A percentile compares a stretch with the other conserved stretches of the same genome.
phyloP scores from a whole-genome alignment of 164 flowering plant genomes.

The Pachysandra terminalis region DNA sequence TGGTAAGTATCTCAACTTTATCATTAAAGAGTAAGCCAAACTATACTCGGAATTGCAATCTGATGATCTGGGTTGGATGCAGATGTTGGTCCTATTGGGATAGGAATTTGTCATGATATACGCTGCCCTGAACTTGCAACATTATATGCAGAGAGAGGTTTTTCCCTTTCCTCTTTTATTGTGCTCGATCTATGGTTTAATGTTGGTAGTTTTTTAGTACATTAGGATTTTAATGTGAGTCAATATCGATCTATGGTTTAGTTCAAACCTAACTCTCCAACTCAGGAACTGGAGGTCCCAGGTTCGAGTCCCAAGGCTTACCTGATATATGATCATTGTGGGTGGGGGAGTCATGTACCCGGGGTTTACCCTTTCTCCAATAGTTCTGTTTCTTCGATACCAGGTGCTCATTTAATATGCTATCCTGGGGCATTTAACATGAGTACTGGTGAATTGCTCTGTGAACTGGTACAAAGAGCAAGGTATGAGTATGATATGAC shows the following conservation, averaged over 20 bases:
- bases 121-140: conserved; percentile 43
- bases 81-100: conserved; percentile 44
- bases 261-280: too few species aligned
- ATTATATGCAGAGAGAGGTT: conserved; percentile 38
- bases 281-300: too few species aligned
- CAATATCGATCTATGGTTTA: too few species aligned
- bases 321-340: too few species aligned
- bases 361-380: too few species aligned
- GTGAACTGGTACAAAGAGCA: conserved; percentile 43
- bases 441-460: conserved; percentile 36
- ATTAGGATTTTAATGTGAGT: neutral
- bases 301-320: too few species aligned
- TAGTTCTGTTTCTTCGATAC: neutral
- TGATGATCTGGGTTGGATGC: conserved; percentile 11
- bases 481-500: conserved; percentile 22
- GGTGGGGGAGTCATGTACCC: too few species aligned
- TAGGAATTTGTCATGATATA: conserved; percentile 49
- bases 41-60: neutral
- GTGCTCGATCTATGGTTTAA: neutral
- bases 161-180: neutral
- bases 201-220: neutral
- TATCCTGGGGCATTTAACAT: conserved; percentile 54
- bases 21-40: neutral
- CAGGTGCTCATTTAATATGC: conserved; percentile 42
- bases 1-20: neutral